Base-by-base conservation (phyloP, 768 basidiomycete species). In the Rhodotorula babjevae region DNA sequence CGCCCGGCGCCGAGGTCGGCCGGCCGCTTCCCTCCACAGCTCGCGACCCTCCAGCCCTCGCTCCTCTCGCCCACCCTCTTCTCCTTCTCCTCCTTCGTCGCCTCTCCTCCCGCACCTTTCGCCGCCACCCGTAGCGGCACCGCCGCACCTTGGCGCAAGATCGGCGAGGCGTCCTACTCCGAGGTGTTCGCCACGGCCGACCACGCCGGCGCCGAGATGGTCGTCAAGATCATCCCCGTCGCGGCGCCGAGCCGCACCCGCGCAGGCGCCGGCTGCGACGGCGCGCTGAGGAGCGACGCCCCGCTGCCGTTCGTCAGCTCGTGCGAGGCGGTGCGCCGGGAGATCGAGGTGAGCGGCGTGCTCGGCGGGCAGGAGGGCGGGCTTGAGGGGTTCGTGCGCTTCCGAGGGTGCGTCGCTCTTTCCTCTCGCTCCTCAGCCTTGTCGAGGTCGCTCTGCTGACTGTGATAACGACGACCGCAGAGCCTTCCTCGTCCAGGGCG, bases 121-220 rank as follows among this genome's bases (percentile, higher is more conserved):
- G n/a, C 70, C 5, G 27, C 55, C 19, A 49, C 40, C 36, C 21
- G 25, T 0, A 12, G 12, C 9, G 27, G 47, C 2, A 2, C 33
- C n/a, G n/a, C 58, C 29, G 36, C 36, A 36, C 42, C 31, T 2
- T 79, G 78, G 78, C 84, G 82, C 75, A 99, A 99, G 81, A 88
- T 97, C 59, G 95, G 95, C 55, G 96, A 99, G 82, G 96, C 96
- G 14, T 92, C 90, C 61, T 99, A 90, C 81, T 95, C 92, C 0
- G 96, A 99, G 79, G 96, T 99, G 42, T 99, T 92, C 80, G 90
- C 90, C 15, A 89, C 93, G 63, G 29, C 19, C n/a, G 62, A 63
- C 21, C 65, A 40, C 23, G 53, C 58, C 10, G 71, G 68, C 11
- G 89, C 89, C 6, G 87, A 90, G 75, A 87, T 94, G 47, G 93